Conservation (phyloP, 495 filamentous ascomycete species). For the Podospora pseudoanserina region DNA sequence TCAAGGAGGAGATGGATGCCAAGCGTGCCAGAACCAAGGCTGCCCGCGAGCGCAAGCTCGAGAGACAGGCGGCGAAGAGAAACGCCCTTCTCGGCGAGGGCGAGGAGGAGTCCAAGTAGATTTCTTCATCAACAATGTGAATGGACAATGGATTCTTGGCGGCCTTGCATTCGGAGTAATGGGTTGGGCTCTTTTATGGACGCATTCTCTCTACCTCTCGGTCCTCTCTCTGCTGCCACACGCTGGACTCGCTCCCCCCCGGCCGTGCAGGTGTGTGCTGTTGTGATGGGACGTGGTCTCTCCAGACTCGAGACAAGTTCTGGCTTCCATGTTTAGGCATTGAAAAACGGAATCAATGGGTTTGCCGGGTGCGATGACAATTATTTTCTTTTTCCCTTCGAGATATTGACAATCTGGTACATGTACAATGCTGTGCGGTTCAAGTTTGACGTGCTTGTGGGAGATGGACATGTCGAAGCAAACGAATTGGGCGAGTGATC, state of each 20-base stretch:
- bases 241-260: constrained; percentile 20
- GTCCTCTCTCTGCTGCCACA: constrained; percentile 34
- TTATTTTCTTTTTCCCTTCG: constrained; percentile 4
- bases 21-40: constrained; percentile 99
- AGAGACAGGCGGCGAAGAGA: constrained; percentile 86
- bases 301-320: constrained; percentile 22
- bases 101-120: constrained; percentile 56
- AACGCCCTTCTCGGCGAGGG: constrained; percentile 71
- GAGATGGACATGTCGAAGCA: neutral
- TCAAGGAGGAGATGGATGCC: constrained; percentile 99
- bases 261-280: constrained; percentile 18
- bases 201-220: constrained; percentile 42
- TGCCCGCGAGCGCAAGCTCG: constrained; percentile 90
- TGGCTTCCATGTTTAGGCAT: constrained; percentile 50
- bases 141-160: constrained; percentile 42
- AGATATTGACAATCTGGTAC: neutral
- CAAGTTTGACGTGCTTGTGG: neutral
- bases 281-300: constrained; percentile 26
- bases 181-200: constrained; percentile 53
- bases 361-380: constrained; percentile 33
- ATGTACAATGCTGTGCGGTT: constrained; percentile 1
- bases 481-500: neutral
- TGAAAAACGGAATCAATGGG: constrained; percentile 55
- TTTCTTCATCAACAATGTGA: constrained; percentile 35
- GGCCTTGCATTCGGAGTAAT: constrained; percentile 55